Evolutionary conservation across 306 rosid genomes (phyloP), one percentile per base, ranked within the genome.

Genomic region (Castanea sativa): DNA sequence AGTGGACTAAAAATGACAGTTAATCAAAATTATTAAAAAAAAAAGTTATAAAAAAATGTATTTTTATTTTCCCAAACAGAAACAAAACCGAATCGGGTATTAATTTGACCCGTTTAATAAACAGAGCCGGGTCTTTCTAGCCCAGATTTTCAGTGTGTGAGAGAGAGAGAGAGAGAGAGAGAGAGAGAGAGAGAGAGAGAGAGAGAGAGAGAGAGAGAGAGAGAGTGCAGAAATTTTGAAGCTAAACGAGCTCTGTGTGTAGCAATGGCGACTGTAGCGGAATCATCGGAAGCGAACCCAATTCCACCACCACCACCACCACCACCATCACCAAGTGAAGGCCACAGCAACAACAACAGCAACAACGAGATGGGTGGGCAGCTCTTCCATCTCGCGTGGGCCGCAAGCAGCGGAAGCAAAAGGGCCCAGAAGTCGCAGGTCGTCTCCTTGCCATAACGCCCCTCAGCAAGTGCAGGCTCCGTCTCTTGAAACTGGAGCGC

Each of bases 401-500:
- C 13, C 89, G 90, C 41, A 89, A 89, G 79, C 90, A 89, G 84
- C 81, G 92, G 18, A 86, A 86, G 81, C 92, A 89, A 73, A 89
- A 89, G 71, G 92, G 90, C 27, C 90, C 90, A 0, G 92, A 89
- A 71, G 90, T 90, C 3, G 92, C 90, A 23, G 89, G 89, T 43
- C 82, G 92, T 32, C 82, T 89, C 1, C 92, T 90, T 16, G 76
- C 84, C 6, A 90, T 89, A 29, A 85, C 92, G 43, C 92, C 92
- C 23, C 23, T 23, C 1, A 0, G 23, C 23, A 23, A 23, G 23
- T 51, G 93, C 10, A 38, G 9, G 43, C 43, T 38, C 43, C 43
- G 43, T 38, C 43, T 89, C 11, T 79, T 89, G 65, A 89, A 87
- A 85, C 82, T 89, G 23, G 92, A 89, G 80, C 87, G 92, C 30